These are phyloP conservation scores for Geotrichum aggregatum DNA, from an alignment of 1,139 yeast species.

Conservation along the genomic window DNA sequence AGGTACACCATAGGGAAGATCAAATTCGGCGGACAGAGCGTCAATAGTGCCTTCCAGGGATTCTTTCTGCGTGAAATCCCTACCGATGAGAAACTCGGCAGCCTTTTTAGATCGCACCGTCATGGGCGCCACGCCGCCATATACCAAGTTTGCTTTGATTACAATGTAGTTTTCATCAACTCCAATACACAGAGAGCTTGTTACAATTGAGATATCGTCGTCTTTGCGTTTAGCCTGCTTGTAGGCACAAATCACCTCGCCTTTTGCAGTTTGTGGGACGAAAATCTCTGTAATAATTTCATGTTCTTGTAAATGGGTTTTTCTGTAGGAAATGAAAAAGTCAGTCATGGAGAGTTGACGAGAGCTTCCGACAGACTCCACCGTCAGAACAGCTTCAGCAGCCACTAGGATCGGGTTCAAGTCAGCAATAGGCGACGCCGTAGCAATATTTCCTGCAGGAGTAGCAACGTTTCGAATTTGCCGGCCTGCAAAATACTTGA, in stretches of 20 bases:
- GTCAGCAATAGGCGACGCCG: slow-evolving; percentile 50
- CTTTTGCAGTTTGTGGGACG: slow-evolving; percentile 40
- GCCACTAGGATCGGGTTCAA: slow-evolving; percentile 45
- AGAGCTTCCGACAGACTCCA: slow-evolving; percentile 36
- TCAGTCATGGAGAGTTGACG: slow-evolving; percentile 38
- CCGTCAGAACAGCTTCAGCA: slow-evolving; percentile 40
- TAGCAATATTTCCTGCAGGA: slow-evolving; percentile 47
- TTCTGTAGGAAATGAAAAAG: slow-evolving; percentile 44
- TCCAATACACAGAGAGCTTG: slow-evolving; percentile 39
- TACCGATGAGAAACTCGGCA: slow-evolving; percentile 34
- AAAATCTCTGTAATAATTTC: slow-evolving; percentile 40
- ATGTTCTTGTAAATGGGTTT: slow-evolving; percentile 39
- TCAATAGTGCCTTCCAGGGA: slow-evolving; percentile 35
- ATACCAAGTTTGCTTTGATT: slow-evolving; percentile 38
- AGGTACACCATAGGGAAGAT: slow-evolving; percentile 43
- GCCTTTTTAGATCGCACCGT: slow-evolving; percentile 42
- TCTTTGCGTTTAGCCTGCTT: slow-evolving; percentile 48
- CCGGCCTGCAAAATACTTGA: slow-evolving; percentile 47
- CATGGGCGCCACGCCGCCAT: slow-evolving; percentile 48
- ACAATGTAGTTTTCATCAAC: slow-evolving; percentile 27
- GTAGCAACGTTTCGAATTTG: slow-evolving; percentile 49
- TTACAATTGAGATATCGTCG: slow-evolving; percentile 48
- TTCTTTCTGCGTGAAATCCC: slow-evolving; percentile 26
- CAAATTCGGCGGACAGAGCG: slow-evolving; percentile 38
- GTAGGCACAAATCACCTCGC: slow-evolving; percentile 41